Base-by-base conservation (phyloP, 768 basidiomycete species). In the Paxillus rubicundulus region DNA sequence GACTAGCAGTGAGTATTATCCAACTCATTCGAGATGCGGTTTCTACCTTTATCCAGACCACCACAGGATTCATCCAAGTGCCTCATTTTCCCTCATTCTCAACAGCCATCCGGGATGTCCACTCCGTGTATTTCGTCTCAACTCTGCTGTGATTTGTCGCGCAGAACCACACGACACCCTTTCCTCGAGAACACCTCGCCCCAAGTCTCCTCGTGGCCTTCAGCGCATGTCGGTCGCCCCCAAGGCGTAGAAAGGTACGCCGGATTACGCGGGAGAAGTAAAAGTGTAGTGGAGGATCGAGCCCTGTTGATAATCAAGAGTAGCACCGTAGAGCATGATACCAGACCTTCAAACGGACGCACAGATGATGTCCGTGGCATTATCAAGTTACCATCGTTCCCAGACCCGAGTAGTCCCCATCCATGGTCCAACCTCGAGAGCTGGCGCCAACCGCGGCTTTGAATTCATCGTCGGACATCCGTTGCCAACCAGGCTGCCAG, bases 251-350 rank as follows among this genome's bases (percentile, higher is more conserved):
- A n/a, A 83, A 59, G 1, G 84, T 86, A 43, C 85, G 74, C 49
- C 71, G 56, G 53, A 78, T 60, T 21, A 86, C 58, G 14, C 86
- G 81, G 18, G 85, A 82, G 49, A 87, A 74, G 68, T 87, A 87
- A 9, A 80, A 65, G 9, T 70, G 16, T 32, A 87, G 68, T 12
- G 85, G 86, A 8, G 85, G 84, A 57, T 87, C 85, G 18, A 87
- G 70, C 86, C 86, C 85, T 87, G 34, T 55, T 7, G 8, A 28
- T 6, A 3, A 28, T 14, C 14, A 17, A 37, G 55, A 24, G 36
- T n/a, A 21, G 13, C 21, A 28, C 41, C 20, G 30, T 12, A 7
- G 17, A 41, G 21, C 17, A 36, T 33, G 14, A n/a, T 10, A 18
- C 34, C 2, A 36, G 41, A 9, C 24, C 24, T 24, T 24, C 33